phyloP scores from a whole-genome alignment of 768 basidiomycete genomes.

The Hebeloma cylindrosporum region DNA sequence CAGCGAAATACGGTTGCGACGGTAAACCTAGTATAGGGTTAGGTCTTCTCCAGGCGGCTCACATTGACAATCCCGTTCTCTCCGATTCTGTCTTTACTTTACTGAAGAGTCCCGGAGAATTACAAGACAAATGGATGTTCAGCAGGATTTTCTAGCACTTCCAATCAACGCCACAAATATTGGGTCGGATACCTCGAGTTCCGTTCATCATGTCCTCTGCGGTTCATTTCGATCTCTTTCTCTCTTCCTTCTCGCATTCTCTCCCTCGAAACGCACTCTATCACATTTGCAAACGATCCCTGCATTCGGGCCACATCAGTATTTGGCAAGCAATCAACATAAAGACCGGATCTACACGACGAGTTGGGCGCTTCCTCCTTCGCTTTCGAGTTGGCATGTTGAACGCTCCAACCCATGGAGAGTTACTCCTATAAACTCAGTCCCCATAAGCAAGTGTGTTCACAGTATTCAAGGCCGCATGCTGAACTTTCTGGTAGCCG shows the following conservation, averaged over 20 bases:
- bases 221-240: conserved; percentile 56
- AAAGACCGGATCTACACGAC: conserved; percentile 45
- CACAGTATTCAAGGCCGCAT: background rate
- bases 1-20: too few relatives aligned
- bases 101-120: too few relatives aligned
- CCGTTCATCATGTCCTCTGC: conserved; percentile 36
- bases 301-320: conserved; percentile 53
- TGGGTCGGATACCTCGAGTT: background rate
- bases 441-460: conserved; percentile 47
- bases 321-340: conserved; percentile 39
- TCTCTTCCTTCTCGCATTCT: conserved; percentile 50
- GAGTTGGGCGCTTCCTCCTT: conserved; percentile 49
- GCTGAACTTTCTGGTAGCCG: conserved; percentile 32
- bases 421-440: conserved; percentile 41
- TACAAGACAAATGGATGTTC: too few relatives aligned
- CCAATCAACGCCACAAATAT: too few relatives aligned
- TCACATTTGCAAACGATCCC: conserved; percentile 40
- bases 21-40: too few relatives aligned
- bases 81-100: too few relatives aligned
- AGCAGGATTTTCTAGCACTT: too few relatives aligned
- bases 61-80: too few relatives aligned
- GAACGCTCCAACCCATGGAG: conserved; percentile 28
- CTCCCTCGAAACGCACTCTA: conserved; percentile 38
- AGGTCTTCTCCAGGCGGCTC: too few relatives aligned
- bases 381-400: conserved; percentile 46